A percentile compares a stretch with the other conserved stretches of the same genome.
phyloP scores from a whole-genome alignment of 2,329 filamentous ascomycete species.

The Fusarium subglutinans region DNA sequence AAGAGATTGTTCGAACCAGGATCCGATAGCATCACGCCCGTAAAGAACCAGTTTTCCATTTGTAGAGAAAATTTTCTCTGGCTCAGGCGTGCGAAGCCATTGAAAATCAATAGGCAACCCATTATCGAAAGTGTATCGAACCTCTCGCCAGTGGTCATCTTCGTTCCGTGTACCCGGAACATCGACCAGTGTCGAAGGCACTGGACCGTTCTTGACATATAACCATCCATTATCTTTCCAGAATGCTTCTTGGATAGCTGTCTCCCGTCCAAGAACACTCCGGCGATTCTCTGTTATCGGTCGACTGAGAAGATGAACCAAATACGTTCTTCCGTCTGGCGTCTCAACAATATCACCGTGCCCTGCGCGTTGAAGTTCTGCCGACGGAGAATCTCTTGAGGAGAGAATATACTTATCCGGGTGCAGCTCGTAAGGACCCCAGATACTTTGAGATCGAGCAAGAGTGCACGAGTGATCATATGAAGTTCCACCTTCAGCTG shows the following conservation, averaged over 20 bases:
- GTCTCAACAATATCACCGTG: constrained; percentile 65
- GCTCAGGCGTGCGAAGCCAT: constrained; percentile 65
- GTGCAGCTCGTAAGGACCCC: constrained; percentile 70
- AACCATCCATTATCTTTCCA: constrained; percentile 68
- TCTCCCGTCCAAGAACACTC: constrained; percentile 65
- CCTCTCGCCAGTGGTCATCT: constrained; percentile 57
- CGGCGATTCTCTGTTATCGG: constrained; percentile 60
- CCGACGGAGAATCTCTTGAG: constrained; percentile 57
- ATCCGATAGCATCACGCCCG: constrained; percentile 64
- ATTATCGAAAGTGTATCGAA: constrained; percentile 56
- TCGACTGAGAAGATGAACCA: constrained; percentile 63
- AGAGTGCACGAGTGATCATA: constrained; percentile 70
- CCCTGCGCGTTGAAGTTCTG: constrained; percentile 61
- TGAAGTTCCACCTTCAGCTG: constrained; percentile 68
- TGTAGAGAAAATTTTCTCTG: constrained; percentile 59
- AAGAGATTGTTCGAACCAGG: constrained; percentile 67
- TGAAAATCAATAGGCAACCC: constrained; percentile 62
- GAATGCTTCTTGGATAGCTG: constrained; percentile 65
- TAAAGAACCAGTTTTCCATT: constrained; percentile 54
- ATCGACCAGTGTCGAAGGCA: constrained; percentile 62
- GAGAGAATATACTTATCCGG: constrained; percentile 66
- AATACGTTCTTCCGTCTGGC: constrained; percentile 59
- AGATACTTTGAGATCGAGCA: constrained; percentile 59
- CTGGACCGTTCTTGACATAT: constrained; percentile 66
- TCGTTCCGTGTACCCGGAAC: constrained; percentile 59